phyloP scores from a whole-genome alignment of 768 basidiomycete species.

The Kwoniella shandongensis region DNA sequence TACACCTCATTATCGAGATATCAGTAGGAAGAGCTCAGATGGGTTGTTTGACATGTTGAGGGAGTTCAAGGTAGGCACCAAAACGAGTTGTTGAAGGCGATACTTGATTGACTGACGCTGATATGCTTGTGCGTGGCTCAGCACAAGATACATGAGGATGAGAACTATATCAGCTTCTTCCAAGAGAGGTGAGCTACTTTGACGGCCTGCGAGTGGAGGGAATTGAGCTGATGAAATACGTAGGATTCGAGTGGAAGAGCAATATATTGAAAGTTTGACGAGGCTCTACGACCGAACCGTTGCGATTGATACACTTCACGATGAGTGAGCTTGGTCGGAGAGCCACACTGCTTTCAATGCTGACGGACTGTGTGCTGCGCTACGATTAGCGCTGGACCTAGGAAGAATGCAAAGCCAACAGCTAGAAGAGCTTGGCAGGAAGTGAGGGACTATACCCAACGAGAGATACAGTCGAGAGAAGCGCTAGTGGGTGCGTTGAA shows the following conservation, averaged over 20 bases:
- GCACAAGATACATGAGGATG: constrained; percentile 54
- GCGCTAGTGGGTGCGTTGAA: constrained; percentile 73
- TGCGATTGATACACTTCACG: constrained; percentile 71
- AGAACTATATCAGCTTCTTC: constrained; percentile 81
- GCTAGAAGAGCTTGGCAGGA: constrained; percentile 76
- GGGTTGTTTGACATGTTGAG: constrained; percentile 32
- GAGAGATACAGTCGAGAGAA: constrained; percentile 78
- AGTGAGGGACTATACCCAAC: constrained; percentile 77
- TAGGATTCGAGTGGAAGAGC: constrained; percentile 80
- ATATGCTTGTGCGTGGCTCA: constrained; percentile 7
- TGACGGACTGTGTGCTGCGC: no score
- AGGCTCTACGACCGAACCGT: constrained; percentile 72
- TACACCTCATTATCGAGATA: constrained; percentile 8
- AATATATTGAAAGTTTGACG: constrained; percentile 72
- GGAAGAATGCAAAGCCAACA: constrained; percentile 57
- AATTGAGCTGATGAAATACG: constrained; percentile 1
- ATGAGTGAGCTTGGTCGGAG: constrained; percentile 53
- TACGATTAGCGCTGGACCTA: constrained; percentile 33
- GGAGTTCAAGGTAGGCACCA: constrained; percentile 47
- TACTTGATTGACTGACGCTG: background rate
- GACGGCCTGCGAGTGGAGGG: background rate
- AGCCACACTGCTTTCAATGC: no score
- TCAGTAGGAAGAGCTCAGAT: constrained; percentile 30
- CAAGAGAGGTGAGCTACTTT: constrained; percentile 66
- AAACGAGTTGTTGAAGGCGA: no score